Conservation (phyloP, 352 stramenopile species). For the Pythium rishiriense region DNA sequence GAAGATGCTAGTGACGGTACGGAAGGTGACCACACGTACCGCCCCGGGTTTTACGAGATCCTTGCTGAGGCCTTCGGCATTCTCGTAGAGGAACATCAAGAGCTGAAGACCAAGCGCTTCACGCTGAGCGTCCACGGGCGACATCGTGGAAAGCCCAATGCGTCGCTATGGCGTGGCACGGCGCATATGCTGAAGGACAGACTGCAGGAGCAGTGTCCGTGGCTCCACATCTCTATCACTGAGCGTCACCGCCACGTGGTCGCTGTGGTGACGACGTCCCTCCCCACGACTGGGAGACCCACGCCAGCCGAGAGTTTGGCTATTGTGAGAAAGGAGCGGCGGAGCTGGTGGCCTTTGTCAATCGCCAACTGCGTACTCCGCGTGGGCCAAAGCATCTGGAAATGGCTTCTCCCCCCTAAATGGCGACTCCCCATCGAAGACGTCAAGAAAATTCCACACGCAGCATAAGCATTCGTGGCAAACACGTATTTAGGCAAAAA, state of each 20-base stretch:
- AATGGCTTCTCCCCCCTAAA: background rate
- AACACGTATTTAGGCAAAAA: background rate
- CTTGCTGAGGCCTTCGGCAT: conserved; percentile 15
- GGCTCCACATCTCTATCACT: conserved; percentile 18
- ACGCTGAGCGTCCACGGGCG: conserved; percentile 15
- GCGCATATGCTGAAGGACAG: conserved; percentile 5
- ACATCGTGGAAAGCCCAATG: conserved; percentile 2
- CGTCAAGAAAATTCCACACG: conserved; percentile 1
- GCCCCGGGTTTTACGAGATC: conserved; percentile 20
- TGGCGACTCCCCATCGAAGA: background rate
- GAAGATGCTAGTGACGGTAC: conserved; percentile 15
- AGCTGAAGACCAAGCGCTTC: conserved; percentile 11
- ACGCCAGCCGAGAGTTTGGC: background rate
- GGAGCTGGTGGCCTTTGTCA: background rate
- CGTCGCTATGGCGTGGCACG: conserved; percentile 15
- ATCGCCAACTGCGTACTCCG: background rate
- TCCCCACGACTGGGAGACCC: background rate
- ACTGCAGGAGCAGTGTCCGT: conserved; percentile 13
- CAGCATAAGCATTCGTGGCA: background rate
- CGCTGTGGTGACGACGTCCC: conserved; percentile 5
- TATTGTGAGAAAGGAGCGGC: background rate
- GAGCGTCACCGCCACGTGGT: conserved; percentile 19
- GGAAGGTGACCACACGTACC: conserved; percentile 1
- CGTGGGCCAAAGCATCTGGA: background rate
- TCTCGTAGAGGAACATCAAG: conserved; percentile 2